Base-by-base conservation (phyloP, 1,139 yeast genomes). In the Geotrichum aggregatum region DNA sequence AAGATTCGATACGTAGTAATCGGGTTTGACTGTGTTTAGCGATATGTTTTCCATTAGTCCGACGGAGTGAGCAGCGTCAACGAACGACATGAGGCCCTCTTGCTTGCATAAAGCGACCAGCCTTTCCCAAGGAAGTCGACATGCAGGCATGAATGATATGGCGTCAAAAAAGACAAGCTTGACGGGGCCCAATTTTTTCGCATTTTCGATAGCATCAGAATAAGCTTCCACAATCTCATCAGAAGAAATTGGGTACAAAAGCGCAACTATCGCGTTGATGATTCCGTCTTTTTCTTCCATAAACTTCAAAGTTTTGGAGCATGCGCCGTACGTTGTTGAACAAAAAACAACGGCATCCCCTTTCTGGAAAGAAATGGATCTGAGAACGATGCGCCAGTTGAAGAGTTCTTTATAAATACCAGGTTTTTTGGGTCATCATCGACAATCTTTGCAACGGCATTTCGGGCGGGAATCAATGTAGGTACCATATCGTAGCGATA, bases 41-140 rank as follows among this genome's bases (percentile, higher is more conserved):
- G 78, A 72, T 21, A 83, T 58, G 31, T 49, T 36, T 1, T 77
- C 76, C 11, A 80, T 61, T 50, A 80, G 67, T 0, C 92, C 92
- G 36, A 79, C 71, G 1, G 81, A 78, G 63, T 85, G 92, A 2
- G 92, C 89, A 13, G 85, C 92, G 63, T 85, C 94, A 30, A 85
- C 74, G 40, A 82, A 67, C 2, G 87, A 79, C 46, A 82, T 59
- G 6, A 79, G 77, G 8, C 68, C 66, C 54, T 78, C 67, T 49
- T 77, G 63, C 14, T 69, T 67, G 60, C 87, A 81, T 44, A 79
- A 65, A n/a, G 66, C 58, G 2, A 75, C 71, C 52, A 84, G 60
- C 54, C 71, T 63, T 55, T 75, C 75, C 66, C 74, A 83, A 0
- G 94, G 92, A 40, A 83, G 63, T 26, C 70, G 63, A 8, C 76